Base-by-base conservation (phyloP, 768 basidiomycete species). In the Boletus barrowsii region DNA sequence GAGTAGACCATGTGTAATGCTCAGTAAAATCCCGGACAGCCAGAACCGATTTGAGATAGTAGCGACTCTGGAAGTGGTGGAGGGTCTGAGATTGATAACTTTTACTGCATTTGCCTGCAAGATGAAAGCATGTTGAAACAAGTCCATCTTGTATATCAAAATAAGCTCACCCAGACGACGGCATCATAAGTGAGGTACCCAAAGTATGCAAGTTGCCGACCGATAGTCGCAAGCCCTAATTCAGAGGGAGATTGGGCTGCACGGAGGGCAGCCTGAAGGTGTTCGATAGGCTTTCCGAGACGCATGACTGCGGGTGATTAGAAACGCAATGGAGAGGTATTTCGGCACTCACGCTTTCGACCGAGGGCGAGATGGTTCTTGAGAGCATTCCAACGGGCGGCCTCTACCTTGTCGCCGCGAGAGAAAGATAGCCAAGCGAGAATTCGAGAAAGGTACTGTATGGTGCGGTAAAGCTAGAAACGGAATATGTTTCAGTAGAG, bases 281-380 rank as follows among this genome's bases (percentile, higher is more conserved):
- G 93, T 67, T 99, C 97, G 58, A 95, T 62, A 9, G 94, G 93
- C 72, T 98, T 96, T 62, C 93, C 93, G 49, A 99, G 76, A 15
- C 97, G 85, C 79, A 98, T 77, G 36, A 97, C 96, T 98, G 59
- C 17, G 10, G 47, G 17, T 3, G 43, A 42, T 62, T 3, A 55
- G 61, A 17, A 14, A 24, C 32, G 41, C n/a, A 37, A 9, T 42
- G 11, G 29, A 33, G 29, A 14, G 3, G 13, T 15, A 7, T 48
- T 29, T 18, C 4, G 40, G 10, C 3, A 57, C 69, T 50, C 54
- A 97, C 96, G 76, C 74, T 96, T 98, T 59, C 97, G 81, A 32
- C 84, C 90, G 11, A 81, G 83, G 5, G 83, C 93, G 22, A 99
- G 82, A 65, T 93, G 90, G 29, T 76, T 75, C 73, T 98, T 98